Evolutionary conservation across 148 eudicot species (phyloP).

Genomic region (Pouteria glomerata): DNA sequence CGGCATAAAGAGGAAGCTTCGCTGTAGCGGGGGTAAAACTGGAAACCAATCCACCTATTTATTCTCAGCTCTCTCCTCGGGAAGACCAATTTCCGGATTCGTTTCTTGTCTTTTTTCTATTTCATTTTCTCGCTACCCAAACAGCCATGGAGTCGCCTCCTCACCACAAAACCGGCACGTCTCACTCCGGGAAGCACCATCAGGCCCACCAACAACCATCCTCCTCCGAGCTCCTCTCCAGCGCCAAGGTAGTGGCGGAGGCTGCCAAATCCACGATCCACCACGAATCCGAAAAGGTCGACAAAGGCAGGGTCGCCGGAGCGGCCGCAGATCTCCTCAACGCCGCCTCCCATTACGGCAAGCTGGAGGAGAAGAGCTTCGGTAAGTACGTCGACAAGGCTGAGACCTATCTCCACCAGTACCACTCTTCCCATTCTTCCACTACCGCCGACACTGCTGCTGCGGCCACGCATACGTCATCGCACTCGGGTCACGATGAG

Average conservation of each 20-base stretch:
- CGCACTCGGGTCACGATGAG: background rate
- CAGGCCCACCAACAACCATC: conserved; percentile 15
- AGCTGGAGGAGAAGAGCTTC: conserved; percentile 32
- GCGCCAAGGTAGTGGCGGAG: conserved; percentile 49
- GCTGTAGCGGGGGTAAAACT: background rate
- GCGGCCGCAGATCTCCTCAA: conserved; percentile 49
- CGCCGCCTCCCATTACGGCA: conserved; percentile 36
- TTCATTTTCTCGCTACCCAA: conserved; percentile 1
- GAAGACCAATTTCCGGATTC: no score
- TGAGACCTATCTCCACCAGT: conserved; percentile 39
- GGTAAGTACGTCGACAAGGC: conserved; percentile 48
- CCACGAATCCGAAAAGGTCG: conserved; percentile 21
- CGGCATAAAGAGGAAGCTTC: background rate
- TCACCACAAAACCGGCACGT: background rate
- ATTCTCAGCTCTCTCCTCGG: background rate
- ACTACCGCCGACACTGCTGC: conserved; percentile 7
- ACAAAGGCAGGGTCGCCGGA: conserved; percentile 40
- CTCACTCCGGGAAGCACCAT: background rate
- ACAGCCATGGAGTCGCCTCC: background rate
- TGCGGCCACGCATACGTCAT: background rate
- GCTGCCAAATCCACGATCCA: conserved; percentile 29
- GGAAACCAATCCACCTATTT: background rate
- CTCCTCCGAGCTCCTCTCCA: conserved; percentile 31
- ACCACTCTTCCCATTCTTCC: conserved; percentile 6
- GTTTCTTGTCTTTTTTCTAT: background rate